Evolutionary conservation across 352 stramenopile genomes (phyloP).

Genomic region (Phytophthora aleatoria): DNA sequence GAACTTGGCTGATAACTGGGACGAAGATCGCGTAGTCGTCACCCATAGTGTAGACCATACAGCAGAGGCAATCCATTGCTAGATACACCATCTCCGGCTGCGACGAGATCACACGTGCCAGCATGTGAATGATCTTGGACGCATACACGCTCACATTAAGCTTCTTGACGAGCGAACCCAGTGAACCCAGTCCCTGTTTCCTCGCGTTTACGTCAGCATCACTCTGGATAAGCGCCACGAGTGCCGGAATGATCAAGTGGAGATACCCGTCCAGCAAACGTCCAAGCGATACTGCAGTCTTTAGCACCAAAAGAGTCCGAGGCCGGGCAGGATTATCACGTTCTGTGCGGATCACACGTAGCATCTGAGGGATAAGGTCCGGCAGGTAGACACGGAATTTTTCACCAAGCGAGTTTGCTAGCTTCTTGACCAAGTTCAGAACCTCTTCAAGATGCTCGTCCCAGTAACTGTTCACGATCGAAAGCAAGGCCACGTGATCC

Average conservation of each 20-base stretch:
- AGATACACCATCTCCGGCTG: slow-evolving; percentile 87
- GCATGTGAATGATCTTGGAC: slow-evolving; percentile 91
- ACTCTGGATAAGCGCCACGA: slow-evolving; percentile 85
- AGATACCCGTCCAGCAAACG: slow-evolving; percentile 83
- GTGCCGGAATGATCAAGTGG: slow-evolving; percentile 82
- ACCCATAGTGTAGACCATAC: slow-evolving; percentile 90
- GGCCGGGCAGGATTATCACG: slow-evolving; percentile 69
- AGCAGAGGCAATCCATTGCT: slow-evolving; percentile 88
- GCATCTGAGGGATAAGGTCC: slow-evolving; percentile 86
- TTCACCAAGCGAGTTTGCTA: slow-evolving; percentile 84
- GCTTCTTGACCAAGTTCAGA: slow-evolving; percentile 96
- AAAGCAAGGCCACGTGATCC: slow-evolving; percentile 83
- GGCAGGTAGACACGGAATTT: slow-evolving; percentile 90
- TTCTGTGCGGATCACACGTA: slow-evolving; percentile 86
- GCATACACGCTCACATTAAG: slow-evolving; percentile 89
- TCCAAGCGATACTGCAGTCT: slow-evolving; percentile 78
- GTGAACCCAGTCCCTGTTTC: slow-evolving; percentile 81
- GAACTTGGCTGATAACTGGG: slow-evolving; percentile 82
- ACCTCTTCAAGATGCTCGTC: slow-evolving; percentile 96
- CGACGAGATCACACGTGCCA: slow-evolving; percentile 81
- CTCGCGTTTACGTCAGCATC: slow-evolving; percentile 81
- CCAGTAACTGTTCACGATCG: slow-evolving; percentile 85
- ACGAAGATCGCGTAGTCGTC: slow-evolving; percentile 91
- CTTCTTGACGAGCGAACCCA: slow-evolving; percentile 88
- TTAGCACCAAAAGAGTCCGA: slow-evolving; percentile 78